These are phyloP conservation scores for Solanum piurae DNA, from an alignment of 257 asterid genomes.

Conservation along the genomic window DNA sequence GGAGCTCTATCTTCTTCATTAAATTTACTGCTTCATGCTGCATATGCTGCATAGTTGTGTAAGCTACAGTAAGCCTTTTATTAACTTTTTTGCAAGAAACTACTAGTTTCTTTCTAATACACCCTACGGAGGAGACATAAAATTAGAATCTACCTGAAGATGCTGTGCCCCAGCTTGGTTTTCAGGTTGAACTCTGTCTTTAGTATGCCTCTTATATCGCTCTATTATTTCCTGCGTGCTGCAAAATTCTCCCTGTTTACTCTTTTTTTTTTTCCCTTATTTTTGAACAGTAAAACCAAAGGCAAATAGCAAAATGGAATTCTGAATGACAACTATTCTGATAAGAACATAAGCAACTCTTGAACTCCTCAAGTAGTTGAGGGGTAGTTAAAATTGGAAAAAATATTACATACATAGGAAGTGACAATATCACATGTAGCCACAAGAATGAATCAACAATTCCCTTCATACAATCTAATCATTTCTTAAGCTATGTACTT, in stretches of 20 bases:
- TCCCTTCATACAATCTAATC: neutral
- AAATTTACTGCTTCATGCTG: constrained; percentile 58
- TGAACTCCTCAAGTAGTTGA: neutral
- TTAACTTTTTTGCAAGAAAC: neutral
- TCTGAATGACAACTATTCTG: neutral
- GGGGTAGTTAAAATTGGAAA: neutral
- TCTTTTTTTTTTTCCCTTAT: neutral
- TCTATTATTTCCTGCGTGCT: constrained; percentile 69
- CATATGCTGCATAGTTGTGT: constrained; percentile 27
- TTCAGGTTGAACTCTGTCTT: constrained; percentile 35
- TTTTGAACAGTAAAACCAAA: neutral
- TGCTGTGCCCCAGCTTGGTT: constrained; percentile 41
- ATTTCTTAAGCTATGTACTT: neutral
- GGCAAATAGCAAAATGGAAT: neutral
- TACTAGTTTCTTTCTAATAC: neutral
- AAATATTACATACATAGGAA: neutral
- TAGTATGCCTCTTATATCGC: constrained; percentile 52
- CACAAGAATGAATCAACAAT: neutral
- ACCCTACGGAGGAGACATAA: neutral
- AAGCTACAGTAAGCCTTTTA: neutral
- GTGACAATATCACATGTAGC: neutral
- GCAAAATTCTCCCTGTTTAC: neutral
- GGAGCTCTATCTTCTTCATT: constrained; percentile 73
- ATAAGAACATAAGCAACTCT: neutral
- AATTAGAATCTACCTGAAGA: constrained; percentile 35